Percentiles rank a stretch among this genome's conserved stretches.
Evolutionary conservation across 805 yeast species (phyloP).

Genomic region (Cyberlindnera nakhonratchasimensis): DNA sequence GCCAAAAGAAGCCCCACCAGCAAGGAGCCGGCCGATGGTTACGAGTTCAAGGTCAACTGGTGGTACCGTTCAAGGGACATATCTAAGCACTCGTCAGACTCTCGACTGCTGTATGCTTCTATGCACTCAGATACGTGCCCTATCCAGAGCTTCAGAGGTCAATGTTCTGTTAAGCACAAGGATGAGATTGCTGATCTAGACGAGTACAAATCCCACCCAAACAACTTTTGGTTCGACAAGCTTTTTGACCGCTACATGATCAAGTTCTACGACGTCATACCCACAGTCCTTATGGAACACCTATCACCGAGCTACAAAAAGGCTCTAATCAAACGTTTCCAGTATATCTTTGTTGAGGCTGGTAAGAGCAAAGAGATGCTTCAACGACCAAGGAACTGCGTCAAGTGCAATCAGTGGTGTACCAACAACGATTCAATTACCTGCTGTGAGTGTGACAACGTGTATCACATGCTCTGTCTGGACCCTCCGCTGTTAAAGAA

Average conservation of each 20-base stretch:
- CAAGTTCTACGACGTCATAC: conserved; percentile 73
- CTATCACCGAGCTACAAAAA: conserved; percentile 57
- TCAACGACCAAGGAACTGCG: conserved; percentile 65
- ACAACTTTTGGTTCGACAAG: conserved; percentile 79
- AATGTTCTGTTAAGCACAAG: conserved; percentile 64
- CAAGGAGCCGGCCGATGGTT: conserved; percentile 48
- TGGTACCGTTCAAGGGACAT: conserved; percentile 86
- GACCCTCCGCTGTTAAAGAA: conserved; percentile 78
- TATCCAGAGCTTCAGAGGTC: conserved; percentile 67
- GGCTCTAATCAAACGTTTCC: conserved; percentile 65
- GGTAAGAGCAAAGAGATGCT: conserved; percentile 62
- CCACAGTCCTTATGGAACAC: conserved; percentile 54
- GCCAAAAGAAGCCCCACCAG: conserved; percentile 19
- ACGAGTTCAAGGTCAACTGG: conserved; percentile 78
- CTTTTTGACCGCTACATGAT: conserved; percentile 84
- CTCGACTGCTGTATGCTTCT: conserved; percentile 77
- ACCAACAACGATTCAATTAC: conserved; percentile 56
- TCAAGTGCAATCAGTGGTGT: conserved; percentile 84
- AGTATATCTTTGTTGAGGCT: conserved; percentile 69
- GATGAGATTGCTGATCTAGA: conserved; percentile 55
- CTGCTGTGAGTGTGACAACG: conserved; percentile 72
- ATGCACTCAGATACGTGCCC: conserved; percentile 87
- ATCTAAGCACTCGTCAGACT: conserved; percentile 59
- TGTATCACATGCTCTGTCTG: conserved; percentile 78
- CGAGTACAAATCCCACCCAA: conserved; percentile 53